Conservation (phyloP, 352 stramenopile genomes). For the Phytophthora vignae region DNA sequence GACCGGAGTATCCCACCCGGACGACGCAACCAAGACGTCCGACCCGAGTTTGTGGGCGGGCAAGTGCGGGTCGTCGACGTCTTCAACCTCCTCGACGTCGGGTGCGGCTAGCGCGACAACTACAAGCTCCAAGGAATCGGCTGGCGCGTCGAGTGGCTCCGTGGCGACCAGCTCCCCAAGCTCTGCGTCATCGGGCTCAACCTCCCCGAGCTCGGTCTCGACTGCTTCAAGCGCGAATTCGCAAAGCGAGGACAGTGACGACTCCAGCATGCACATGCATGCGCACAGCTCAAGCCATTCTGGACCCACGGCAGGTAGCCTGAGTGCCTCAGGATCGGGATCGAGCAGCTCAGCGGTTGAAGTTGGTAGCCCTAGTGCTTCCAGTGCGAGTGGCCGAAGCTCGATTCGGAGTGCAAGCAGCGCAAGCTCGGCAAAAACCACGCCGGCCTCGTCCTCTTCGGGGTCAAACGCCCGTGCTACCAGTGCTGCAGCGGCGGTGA, state of each 20-base stretch:
- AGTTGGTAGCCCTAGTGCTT: conserved; percentile 13
- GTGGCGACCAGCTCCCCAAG: not conserved
- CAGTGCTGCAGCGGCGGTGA: not conserved
- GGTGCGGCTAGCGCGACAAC: not conserved
- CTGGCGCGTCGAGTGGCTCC: not conserved
- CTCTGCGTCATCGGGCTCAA: not conserved
- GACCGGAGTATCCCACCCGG: conserved; percentile 32
- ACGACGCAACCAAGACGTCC: conserved; percentile 26
- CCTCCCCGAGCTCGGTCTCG: not conserved
- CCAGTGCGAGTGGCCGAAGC: not conserved
- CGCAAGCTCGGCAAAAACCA: not conserved
- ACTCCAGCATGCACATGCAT: not conserved
- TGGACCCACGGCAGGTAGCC: not conserved
- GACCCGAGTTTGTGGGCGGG: conserved; percentile 31
- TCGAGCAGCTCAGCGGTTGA: conserved; percentile 8
- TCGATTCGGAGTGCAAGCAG: conserved; percentile 9
- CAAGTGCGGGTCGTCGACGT: conserved; percentile 7
- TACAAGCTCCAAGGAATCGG: not conserved
- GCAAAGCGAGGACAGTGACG: not conserved
- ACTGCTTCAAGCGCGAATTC: not conserved
- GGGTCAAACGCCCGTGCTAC: not conserved
- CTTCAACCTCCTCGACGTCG: not conserved
- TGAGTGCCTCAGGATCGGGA: conserved; percentile 5
- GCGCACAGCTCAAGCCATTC: not conserved
- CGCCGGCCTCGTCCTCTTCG: conserved; percentile 1